These are phyloP conservation scores for Chrysoporthe cubensis DNA, from an alignment of 2,329 filamentous ascomycete species.

Conservation along the genomic window DNA sequence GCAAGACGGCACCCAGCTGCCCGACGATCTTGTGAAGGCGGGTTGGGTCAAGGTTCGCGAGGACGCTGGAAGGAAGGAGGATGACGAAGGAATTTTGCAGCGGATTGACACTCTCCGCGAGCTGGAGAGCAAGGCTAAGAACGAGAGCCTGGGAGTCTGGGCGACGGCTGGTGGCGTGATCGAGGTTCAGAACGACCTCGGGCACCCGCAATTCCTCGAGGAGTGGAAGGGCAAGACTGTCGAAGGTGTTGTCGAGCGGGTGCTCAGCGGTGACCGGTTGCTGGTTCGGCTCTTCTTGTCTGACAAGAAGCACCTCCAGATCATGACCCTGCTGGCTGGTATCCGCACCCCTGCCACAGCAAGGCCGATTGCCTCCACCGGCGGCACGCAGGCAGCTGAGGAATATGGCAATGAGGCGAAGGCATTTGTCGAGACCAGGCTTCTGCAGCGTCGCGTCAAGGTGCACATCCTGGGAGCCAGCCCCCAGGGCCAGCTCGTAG, in stretches of 20 bases:
- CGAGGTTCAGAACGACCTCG: conserved; percentile 79
- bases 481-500: conserved; percentile 90
- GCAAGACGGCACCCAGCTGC: conserved; percentile 75
- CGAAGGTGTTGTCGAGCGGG: conserved; percentile 85
- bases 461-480: conserved; percentile 84
- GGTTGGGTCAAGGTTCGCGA: conserved; percentile 94
- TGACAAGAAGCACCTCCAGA: conserved; percentile 84
- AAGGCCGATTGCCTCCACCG: conserved; percentile 76
- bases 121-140: conserved; percentile 77
- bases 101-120: conserved; percentile 78
- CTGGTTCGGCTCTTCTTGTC: conserved; percentile 80
- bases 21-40: conserved; percentile 81
- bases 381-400: conserved; percentile 82
- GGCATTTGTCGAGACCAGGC: conserved; percentile 80
- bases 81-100: conserved; percentile 73
- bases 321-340: conserved; percentile 86
- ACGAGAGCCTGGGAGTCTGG: conserved; percentile 83
- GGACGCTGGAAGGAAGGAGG: conserved; percentile 89
- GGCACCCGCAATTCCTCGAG: conserved; percentile 77
- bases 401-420: conserved; percentile 89
- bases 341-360: conserved; percentile 90
- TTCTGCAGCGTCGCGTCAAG: conserved; percentile 85
- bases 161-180: conserved; percentile 67
- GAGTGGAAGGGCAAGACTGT: conserved; percentile 84
- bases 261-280: conserved; percentile 88